These are phyloP conservation scores for Rhododendron simsii DNA, from an alignment of 148 eudicot species.

Conservation along the genomic window DNA sequence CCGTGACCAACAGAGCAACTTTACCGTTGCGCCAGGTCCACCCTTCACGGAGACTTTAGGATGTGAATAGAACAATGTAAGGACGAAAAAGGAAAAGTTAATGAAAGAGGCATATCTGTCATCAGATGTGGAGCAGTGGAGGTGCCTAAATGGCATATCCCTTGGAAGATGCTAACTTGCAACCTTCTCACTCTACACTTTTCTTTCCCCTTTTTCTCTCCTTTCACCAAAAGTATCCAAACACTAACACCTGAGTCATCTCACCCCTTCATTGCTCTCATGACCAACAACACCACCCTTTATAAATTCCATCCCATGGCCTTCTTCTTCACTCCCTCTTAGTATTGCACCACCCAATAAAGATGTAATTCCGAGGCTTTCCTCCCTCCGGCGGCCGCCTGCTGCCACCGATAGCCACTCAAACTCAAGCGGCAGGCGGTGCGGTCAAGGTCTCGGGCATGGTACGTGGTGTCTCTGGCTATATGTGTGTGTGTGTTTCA, in stretches of 20 bases:
- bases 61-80: background rate
- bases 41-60: background rate
- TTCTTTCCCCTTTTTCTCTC: constrained; percentile 4
- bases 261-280: constrained; percentile 13
- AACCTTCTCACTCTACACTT: background rate
- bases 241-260: constrained; percentile 14
- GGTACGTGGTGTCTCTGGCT: background rate
- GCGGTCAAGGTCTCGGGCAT: background rate
- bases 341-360: background rate
- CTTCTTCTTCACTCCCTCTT: constrained; percentile 17
- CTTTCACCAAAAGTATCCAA: constrained; percentile 8
- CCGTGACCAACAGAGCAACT: too few relatives aligned
- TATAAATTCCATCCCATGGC: constrained; percentile 1
- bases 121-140: constrained; percentile 10
- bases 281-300: constrained; percentile 13
- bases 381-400: background rate
- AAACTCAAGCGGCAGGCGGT: background rate
- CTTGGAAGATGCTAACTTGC: constrained; percentile 24
- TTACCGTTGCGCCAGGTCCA: too few relatives aligned
- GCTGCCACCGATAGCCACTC: background rate
- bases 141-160: constrained; percentile 28
- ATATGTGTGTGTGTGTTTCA: background rate
- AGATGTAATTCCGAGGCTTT: background rate
- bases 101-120: background rate
- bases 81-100: background rate